Percentiles rank a stretch among this genome's conserved stretches.
phyloP scores from a whole-genome alignment of 306 rosid genomes.

The Clitoria ternatea region DNA sequence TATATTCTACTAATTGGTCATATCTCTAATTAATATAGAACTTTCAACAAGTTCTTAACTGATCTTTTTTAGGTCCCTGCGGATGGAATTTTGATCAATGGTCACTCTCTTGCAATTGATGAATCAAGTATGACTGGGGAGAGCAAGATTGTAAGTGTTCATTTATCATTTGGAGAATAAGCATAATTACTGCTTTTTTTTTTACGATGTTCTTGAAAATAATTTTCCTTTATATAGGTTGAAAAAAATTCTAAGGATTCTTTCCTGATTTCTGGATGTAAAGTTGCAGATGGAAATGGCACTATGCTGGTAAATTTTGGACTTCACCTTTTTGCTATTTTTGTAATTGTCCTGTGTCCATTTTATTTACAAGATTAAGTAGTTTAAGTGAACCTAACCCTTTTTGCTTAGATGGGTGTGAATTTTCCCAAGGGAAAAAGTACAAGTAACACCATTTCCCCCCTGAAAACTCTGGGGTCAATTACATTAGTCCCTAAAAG shows the following conservation, averaged over 20 bases:
- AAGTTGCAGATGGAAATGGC: slow-evolving; percentile 92
- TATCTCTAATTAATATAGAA: no score
- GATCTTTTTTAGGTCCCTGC: slow-evolving; percentile 63
- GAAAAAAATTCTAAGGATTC: slow-evolving; percentile 63
- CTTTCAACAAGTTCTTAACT: no score
- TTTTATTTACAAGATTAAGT: slow-evolving; percentile 1
- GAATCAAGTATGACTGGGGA: slow-evolving; percentile 95
- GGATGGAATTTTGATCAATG: slow-evolving; percentile 71
- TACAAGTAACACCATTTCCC: not conserved
- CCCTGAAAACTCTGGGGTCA: not conserved
- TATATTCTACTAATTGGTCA: no score
- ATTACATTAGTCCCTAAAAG: not conserved
- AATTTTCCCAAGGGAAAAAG: not conserved
- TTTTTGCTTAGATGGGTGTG: not conserved
- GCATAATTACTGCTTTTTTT: not conserved
- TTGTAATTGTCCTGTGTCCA: not conserved
- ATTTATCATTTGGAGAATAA: slow-evolving; percentile 1
- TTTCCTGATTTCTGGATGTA: slow-evolving; percentile 85
- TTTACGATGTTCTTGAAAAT: slow-evolving; percentile 4
- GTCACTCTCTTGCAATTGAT: slow-evolving; percentile 81
- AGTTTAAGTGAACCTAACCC: not conserved
- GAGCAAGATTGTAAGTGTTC: slow-evolving; percentile 73
- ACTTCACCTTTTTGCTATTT: not conserved
- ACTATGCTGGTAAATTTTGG: slow-evolving; percentile 64
- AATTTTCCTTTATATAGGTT: slow-evolving; percentile 41